Conservation (phyloP, 257 asterid genomes). For the Apocynum venetum region DNA sequence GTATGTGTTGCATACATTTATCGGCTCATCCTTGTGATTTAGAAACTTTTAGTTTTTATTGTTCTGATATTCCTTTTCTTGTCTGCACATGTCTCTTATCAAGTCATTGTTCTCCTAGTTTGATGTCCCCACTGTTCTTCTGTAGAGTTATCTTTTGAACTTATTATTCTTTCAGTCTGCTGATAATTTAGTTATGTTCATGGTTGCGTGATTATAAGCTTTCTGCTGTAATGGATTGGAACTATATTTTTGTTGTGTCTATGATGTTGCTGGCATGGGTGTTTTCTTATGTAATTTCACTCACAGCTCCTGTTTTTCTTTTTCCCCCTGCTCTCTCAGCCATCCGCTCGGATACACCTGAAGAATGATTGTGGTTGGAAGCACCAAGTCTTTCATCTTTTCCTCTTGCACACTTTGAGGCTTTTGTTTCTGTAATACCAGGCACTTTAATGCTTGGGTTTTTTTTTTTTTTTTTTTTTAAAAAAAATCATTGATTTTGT, state of each 20-base stretch:
- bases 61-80: not conserved
- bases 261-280: not conserved
- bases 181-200: not conserved
- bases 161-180: not conserved
- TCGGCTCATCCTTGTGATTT: not conserved
- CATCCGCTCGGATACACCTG: conserved; percentile 34
- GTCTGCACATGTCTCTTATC: too few species aligned
- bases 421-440: conserved; percentile 7
- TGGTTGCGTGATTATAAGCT: not conserved
- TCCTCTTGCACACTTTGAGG: not conserved
- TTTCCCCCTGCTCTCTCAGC: conserved; percentile 21
- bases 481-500: too few species aligned
- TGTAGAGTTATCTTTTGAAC: not conserved
- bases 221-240: not conserved
- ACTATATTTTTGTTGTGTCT: not conserved
- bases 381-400: conserved; percentile 6
- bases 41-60: not conserved
- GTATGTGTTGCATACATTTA: not conserved
- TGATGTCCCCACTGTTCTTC: not conserved
- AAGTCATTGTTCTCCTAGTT: not conserved
- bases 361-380: conserved; percentile 20
- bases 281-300: not conserved
- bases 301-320: not conserved
- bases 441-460: not conserved
- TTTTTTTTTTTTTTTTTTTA: too few species aligned